Evolutionary conservation across 179 eudicot species (phyloP).

Genomic region (Drosera spatulata): DNA sequence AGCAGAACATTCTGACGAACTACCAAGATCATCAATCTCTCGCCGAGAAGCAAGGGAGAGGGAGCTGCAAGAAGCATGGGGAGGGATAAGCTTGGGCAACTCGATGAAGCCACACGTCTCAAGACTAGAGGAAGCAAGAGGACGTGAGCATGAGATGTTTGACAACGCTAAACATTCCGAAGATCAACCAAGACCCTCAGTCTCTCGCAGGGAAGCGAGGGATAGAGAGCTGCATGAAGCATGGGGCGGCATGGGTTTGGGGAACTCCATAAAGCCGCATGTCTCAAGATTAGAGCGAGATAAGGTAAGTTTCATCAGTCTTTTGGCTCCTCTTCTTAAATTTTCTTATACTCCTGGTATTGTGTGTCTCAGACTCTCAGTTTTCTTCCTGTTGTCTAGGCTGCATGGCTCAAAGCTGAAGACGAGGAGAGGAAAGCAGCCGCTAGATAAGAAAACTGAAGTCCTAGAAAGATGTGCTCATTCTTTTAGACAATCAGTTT

Average conservation of each 20-base stretch:
- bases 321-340: background rate
- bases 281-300: slow-evolving; percentile 27
- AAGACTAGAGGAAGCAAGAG: slow-evolving; percentile 13
- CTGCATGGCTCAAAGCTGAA: slow-evolving; percentile 92
- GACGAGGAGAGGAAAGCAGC: slow-evolving; percentile 54
- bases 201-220: too few relatives aligned
- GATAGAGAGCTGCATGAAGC: too few relatives aligned
- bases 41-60: slow-evolving; percentile 58
- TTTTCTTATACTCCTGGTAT: background rate
- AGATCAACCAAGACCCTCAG: too few relatives aligned
- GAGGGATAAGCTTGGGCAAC: slow-evolving; percentile 54
- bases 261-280: too few relatives aligned
- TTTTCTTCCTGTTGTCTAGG: slow-evolving; percentile 28
- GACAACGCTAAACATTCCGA: too few relatives aligned
- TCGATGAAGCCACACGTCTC: slow-evolving; percentile 58
- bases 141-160: too few relatives aligned
- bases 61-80: slow-evolving; percentile 69
- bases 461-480: background rate
- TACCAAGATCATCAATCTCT: slow-evolving; percentile 18
- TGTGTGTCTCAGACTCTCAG: background rate
- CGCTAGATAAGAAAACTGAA: background rate
- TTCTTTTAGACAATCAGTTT: background rate
- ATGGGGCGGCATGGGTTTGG: too few relatives aligned
- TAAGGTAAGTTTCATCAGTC: slow-evolving; percentile 31
- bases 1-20: slow-evolving; percentile 15